Evolutionary conservation across 129 eudicot species (phyloP), one percentile per base, ranked within the genome.

Genomic region (Chrysanthemum lavandulifolium): DNA sequence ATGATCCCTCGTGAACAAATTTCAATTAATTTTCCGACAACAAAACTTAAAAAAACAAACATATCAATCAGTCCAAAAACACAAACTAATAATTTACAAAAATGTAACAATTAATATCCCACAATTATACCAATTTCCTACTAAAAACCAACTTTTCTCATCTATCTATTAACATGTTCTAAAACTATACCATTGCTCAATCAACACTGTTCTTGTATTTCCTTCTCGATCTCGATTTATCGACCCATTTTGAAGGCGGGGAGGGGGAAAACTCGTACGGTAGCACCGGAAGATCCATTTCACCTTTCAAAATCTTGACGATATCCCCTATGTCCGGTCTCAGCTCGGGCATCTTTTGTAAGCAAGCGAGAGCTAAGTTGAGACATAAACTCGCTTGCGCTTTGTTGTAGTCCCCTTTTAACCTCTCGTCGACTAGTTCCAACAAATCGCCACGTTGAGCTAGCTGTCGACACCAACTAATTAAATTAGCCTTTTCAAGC

Each of bases 401-500:
- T 55, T 82, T 86, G 62, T 83, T 73, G 49, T 88, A 95, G 23
- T 86, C 90, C 1, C 76, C 91, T 68, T 74, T 86, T 65, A 95
- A 40, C 64, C 80, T 80, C 61, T 95, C 96, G 75, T 95, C 99
- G 1, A 95, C 94, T 2, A 95, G 84, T 68, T 95, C 99, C 19
- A 90, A 65, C 7, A 91, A 63, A 74, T 91, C 91, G 14, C 99
- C 99, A 0, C 85, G 79, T 14, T 84, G 88, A 57, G 97, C 96
- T 51, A 95, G 80, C 13, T 82, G 89, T 49, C 95, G 73, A 72
- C 86, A 83, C 99, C 99, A 95, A 43, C 96, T 95, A 62, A 95
- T 82, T 68, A 95, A 82, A 71, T 95, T 95, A 21, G 99, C 99
- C 76, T 90, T 95, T 87, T 95, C 99, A 1, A 95, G 89, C 87